Base-by-base conservation (phyloP, 2,329 filamentous ascomycete genomes). In the Ophiostoma novo-ulmi region DNA sequence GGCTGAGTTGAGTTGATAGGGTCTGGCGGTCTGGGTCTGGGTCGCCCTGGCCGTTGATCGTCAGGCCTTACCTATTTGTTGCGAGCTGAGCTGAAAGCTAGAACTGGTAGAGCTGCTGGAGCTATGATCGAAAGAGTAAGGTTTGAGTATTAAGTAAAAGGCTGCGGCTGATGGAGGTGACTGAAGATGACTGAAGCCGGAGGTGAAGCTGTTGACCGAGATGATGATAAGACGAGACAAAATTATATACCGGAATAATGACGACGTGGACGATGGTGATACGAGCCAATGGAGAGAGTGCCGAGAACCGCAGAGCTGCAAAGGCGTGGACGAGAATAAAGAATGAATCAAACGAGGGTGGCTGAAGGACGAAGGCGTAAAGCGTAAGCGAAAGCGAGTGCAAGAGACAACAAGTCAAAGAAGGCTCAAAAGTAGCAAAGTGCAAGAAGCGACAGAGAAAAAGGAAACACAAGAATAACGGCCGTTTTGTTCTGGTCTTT, bases 41-140 rank as follows among this genome's bases (percentile, higher is more conserved):
- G 52, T 58, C 26, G 55, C 26, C 52, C 58, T 36, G 58, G 58
- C 58, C 26, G 58, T 17, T 17, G 26, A 63, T 63, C 58, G 58
- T 63, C 58, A 14, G 58, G 58, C 58, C 26, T 63, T 63, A 61
- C 55, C 55, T 61, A 35, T 22, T 63, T 63, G 11, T 35, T 26
- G 58, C 31, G 31, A 31, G 31, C 31, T 31, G 31, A 3, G 31
- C 31, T 31, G 31, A 31, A 3, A 31, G 31, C 31, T 31, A 31
- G 31, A 31, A 4, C 3, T 31, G 31, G 31, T 31, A 31, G 31
- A 31, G 31, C 31, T 63, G 58, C 52, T 10, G 22, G 10, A 58
- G 52, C 44, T 48, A 20, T 48, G 44, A 7, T 39, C 17, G 44
- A 20, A 48, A 20, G 44, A 48, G 17, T 7, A 8, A 48, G 44